Conservation (phyloP, 257 asterid genomes). For the Paraleonurus japonicus region DNA sequence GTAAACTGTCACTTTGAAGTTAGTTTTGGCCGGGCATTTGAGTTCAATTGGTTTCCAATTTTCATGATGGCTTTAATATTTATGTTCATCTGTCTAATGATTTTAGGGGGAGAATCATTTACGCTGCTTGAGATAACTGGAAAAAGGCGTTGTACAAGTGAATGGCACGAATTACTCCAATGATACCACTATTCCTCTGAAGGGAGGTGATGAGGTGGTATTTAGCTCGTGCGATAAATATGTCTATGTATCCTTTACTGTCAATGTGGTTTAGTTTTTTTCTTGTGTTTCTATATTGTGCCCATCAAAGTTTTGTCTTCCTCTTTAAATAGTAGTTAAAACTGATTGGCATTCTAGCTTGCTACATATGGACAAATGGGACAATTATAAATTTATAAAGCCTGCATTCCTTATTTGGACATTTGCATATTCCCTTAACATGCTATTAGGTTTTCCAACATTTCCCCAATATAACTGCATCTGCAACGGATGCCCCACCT, state of each 20-base stretch:
- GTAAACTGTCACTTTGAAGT: constrained; percentile 33
- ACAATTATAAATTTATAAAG: background rate
- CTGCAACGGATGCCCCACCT: constrained; percentile 46
- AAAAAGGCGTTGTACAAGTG: constrained; percentile 73
- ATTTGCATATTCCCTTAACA: constrained; percentile 42
- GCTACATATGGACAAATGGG: background rate
- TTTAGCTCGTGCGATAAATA: constrained; percentile 66
- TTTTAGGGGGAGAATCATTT: constrained; percentile 56
- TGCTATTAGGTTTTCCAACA: constrained; percentile 67
- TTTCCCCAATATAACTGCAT: constrained; percentile 38
- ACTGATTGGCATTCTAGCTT: constrained; percentile 15
- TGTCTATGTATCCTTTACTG: constrained; percentile 81
- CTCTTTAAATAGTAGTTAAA: background rate
- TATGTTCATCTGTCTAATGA: constrained; percentile 27
- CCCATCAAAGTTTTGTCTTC: background rate
- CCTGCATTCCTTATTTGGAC: constrained; percentile 7
- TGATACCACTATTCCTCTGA: constrained; percentile 63
- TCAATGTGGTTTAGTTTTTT: constrained; percentile 8
- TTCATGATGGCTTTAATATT: constrained; percentile 6
- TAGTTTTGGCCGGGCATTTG: constrained; percentile 8
- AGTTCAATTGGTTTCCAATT: background rate
- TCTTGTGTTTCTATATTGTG: constrained; percentile 2
- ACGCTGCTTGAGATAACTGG: constrained; percentile 82
- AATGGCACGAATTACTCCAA: constrained; percentile 67
- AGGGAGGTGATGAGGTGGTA: constrained; percentile 84